phyloP scores from a whole-genome alignment of 2,329 filamentous ascomycete species.

The Diaporthe longicolla region DNA sequence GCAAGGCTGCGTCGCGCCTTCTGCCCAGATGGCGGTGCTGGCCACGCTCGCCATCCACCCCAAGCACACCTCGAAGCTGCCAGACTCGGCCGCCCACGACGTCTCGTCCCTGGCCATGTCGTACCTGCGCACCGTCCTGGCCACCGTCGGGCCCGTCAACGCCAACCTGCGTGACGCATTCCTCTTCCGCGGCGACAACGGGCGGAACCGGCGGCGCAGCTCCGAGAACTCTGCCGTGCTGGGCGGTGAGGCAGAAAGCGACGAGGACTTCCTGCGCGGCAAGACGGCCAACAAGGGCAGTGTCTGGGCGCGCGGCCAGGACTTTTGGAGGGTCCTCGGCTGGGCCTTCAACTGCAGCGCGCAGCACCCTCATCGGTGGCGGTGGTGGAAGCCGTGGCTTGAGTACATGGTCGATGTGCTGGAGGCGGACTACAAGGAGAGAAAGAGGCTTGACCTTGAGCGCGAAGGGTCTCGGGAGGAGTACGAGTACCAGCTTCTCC shows the following conservation, averaged over 20 bases:
- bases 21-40: constrained; percentile 82
- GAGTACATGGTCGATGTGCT: constrained; percentile 84
- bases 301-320: constrained; percentile 81
- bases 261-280: constrained; percentile 68
- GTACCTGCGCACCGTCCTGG: constrained; percentile 78
- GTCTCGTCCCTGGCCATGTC: constrained; percentile 77
- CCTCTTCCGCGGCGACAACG: constrained; percentile 65
- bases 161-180: constrained; percentile 81
- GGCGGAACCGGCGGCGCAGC: constrained; percentile 48
- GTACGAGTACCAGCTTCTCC: constrained; percentile 54
- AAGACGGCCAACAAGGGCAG: constrained; percentile 75
- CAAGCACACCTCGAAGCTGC: constrained; percentile 79
- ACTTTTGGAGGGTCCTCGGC: constrained; percentile 90
- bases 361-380: constrained; percentile 80
- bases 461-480: constrained; percentile 45
- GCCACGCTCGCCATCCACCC: constrained; percentile 88
- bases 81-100: constrained; percentile 70
- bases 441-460: constrained; percentile 63
- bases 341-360: constrained; percentile 96
- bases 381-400: constrained; percentile 85
- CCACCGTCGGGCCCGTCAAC: constrained; percentile 77
- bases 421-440: constrained; percentile 77
- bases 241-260: constrained; percentile 52
- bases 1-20: constrained; percentile 75
- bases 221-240: constrained; percentile 45